Evolutionary conservation across 2,329 filamentous ascomycete species (phyloP).

Genomic region (Trichophyton benhamiae): DNA sequence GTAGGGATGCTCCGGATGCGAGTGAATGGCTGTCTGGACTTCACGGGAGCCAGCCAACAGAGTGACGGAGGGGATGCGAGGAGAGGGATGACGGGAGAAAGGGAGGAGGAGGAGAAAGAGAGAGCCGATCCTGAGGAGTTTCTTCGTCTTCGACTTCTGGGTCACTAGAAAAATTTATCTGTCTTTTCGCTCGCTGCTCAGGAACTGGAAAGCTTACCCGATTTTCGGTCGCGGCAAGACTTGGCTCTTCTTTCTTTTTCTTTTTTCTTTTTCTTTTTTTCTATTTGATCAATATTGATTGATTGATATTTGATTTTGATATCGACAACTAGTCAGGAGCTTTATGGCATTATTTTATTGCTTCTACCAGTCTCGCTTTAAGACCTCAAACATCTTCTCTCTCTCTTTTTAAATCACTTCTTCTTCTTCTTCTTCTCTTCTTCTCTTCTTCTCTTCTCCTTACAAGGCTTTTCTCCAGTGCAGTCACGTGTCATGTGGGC

Average conservation of each 20-base stretch:
- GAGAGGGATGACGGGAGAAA: neutral
- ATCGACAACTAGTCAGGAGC: no score
- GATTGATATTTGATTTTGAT: neutral
- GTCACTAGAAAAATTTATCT: neutral
- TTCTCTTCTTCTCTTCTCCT: neutral
- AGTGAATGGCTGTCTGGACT: neutral
- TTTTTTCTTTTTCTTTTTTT: neutral
- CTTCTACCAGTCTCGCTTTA: neutral
- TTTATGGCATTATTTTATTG: neutral
- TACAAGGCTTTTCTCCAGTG: neutral
- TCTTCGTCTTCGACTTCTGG: neutral
- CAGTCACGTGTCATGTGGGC: neutral
- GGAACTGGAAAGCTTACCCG: constrained; percentile 1
- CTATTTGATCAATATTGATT: neutral
- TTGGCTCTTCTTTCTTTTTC: neutral
- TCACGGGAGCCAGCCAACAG: neutral
- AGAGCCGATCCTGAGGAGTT: neutral
- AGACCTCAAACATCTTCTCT: no score
- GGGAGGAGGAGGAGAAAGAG: neutral
- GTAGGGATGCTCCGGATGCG: neutral
- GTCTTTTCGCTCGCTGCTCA: neutral
- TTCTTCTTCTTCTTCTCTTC: neutral
- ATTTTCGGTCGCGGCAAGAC: neutral
- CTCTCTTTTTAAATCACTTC: no score
- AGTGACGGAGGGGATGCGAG: neutral